Evolutionary conservation across 2,329 filamentous ascomycete species (phyloP).

Genomic region (Aureobasidium sp.): DNA sequence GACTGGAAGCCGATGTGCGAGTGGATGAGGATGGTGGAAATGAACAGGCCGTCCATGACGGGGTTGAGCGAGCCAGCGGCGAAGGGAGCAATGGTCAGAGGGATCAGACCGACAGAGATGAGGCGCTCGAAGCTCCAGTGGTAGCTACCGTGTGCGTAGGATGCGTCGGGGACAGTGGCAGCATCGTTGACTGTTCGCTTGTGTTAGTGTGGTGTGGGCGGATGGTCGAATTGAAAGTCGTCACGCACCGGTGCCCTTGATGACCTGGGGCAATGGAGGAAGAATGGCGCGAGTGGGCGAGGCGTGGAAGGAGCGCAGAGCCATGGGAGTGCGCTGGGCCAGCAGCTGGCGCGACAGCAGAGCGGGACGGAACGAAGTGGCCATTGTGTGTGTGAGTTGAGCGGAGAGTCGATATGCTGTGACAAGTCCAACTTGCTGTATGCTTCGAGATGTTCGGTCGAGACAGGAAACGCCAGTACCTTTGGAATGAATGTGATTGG

Average conservation of each 20-base stretch:
- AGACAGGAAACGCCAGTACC: neutral
- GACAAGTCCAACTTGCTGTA: neutral
- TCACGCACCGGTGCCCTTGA: conserved; percentile 63
- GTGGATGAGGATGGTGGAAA: conserved; percentile 77
- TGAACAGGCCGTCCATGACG: conserved; percentile 75
- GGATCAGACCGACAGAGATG: conserved; percentile 72
- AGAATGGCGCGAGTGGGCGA: conserved; percentile 69
- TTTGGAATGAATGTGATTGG: neutral
- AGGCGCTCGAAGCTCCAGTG: conserved; percentile 94
- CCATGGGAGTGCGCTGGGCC: conserved; percentile 31
- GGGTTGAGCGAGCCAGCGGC: conserved; percentile 88
- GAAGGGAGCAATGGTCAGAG: conserved; percentile 84
- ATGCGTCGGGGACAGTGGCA: conserved; percentile 62
- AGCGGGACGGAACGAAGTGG: conserved; percentile 39
- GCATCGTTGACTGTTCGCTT: conserved; percentile 73
- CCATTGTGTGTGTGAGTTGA: conserved; percentile 36
- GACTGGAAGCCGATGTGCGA: conserved; percentile 92
- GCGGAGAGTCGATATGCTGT: neutral
- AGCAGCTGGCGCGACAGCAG: conserved; percentile 29
- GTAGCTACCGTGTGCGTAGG: conserved; percentile 83
- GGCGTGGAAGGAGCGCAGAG: conserved; percentile 67
- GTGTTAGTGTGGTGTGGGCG: neutral
- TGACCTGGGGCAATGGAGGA: conserved; percentile 71
- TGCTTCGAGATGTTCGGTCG: neutral
- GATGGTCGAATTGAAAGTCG: neutral